Evolutionary conservation across 176 grass and related monocot genomes (phyloP), one percentile per base, ranked within the genome.

Genomic region (Poa pratensis): DNA sequence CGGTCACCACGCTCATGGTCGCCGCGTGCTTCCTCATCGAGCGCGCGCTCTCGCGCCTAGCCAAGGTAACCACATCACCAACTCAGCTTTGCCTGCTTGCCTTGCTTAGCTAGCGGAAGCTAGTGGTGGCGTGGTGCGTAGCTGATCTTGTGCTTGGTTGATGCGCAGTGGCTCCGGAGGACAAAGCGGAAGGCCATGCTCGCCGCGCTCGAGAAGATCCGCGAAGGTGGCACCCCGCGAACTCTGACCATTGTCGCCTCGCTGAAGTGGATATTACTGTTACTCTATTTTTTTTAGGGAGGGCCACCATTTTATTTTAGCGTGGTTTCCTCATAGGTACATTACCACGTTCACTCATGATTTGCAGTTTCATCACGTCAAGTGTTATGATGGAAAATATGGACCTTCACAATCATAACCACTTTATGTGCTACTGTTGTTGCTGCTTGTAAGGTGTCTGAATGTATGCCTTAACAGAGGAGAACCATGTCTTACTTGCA

Each of bases 181-280:
- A 98, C 93, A 20, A 98, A 95, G 96, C 86, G 96, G 80, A 98
- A 98, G 88, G 96, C 96, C 69, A 98, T 98, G 96, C 71, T 94
- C 67, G 96, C 96, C 53, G 85, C 93, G 76, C 89, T 98, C 59
- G 91, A 93, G 96, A 98, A 98, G 93, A 88, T 98, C 79, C 85
- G 89, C 51, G 91, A 98, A 97, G 92, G 95, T 97, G 55, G 43
- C 14, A 2, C 70, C 23, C 7, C 71, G 19, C 4, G 14, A 19
- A 73, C 43, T 68, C 63, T 65, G 59, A 7, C 32, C 23, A 26
- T 11, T 78, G 37, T 9, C 57, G 32, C 8, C 22, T 78, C 14
- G 6, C 43, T 80, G 59, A 64, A 26, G 19, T 46, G 59, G 2
- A 65, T 65, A 17, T 50, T 26, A 46, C 24, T 4, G 1, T 61